phyloP scores from a whole-genome alignment of 164 flowering plant species.

The Sextonia rubra region DNA sequence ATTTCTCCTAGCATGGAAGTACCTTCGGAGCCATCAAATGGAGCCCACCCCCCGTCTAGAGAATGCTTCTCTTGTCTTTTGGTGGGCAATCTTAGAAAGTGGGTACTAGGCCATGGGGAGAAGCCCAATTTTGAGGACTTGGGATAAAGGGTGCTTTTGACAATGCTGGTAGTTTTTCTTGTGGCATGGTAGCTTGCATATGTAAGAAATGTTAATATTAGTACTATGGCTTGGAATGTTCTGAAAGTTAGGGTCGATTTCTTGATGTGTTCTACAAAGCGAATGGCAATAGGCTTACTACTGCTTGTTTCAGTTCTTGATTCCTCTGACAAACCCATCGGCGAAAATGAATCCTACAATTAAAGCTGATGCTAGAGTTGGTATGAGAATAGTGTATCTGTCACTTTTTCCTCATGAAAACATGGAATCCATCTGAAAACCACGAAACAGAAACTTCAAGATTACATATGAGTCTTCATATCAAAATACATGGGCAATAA shows the following conservation, averaged over 20 bases:
- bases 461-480: background rate
- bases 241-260: constrained; percentile 42
- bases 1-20: constrained; percentile 61
- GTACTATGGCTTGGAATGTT: constrained; percentile 67
- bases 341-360: no score
- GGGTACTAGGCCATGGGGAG: constrained; percentile 26
- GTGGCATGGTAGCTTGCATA: constrained; percentile 80
- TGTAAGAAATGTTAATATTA: constrained; percentile 70
- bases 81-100: constrained; percentile 11
- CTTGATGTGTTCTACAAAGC: constrained; percentile 38
- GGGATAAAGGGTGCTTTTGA: constrained; percentile 82
- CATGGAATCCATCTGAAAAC: constrained; percentile 10
- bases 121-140: constrained; percentile 29
- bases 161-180: constrained; percentile 79
- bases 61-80: constrained; percentile 5
- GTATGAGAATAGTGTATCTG: background rate
- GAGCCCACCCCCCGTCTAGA: constrained; percentile 63
- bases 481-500: background rate
- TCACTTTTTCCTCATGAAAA: background rate
- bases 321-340: constrained; percentile 26
- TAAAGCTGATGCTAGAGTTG: background rate
- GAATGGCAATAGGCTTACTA: constrained; percentile 54
- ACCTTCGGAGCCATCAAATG: constrained; percentile 72
- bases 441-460: background rate
- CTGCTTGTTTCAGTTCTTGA: constrained; percentile 11